A percentile compares a stretch with the other conserved stretches of the same genome.
Evolutionary conservation across 2,329 filamentous ascomycete genomes (phyloP).

Genomic region (Trichoderma polysporum): DNA sequence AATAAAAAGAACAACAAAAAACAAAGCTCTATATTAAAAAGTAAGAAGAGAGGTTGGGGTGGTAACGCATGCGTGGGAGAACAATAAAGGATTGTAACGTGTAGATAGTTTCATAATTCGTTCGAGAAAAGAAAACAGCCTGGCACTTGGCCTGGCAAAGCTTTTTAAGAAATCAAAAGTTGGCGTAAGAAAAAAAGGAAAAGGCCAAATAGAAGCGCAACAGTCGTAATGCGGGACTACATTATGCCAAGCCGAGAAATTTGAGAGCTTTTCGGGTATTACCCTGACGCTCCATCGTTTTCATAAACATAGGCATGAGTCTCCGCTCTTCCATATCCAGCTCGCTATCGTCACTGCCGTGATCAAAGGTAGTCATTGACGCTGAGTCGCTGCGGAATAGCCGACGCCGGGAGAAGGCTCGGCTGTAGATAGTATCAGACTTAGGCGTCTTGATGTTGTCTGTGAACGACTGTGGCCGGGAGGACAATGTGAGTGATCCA

Average conservation of each 20-base stretch:
- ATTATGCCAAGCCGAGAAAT: slow-evolving; percentile 47
- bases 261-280: slow-evolving; percentile 54
- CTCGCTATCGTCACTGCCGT: slow-evolving; percentile 40
- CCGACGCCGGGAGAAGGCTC: slow-evolving; percentile 30
- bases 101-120: slow-evolving; percentile 16
- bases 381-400: slow-evolving; percentile 27
- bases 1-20: background rate
- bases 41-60: background rate
- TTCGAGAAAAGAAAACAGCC: background rate
- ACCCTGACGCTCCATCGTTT: slow-evolving; percentile 37
- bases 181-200: background rate
- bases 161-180: background rate
- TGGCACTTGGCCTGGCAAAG: background rate
- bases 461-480: slow-evolving; percentile 20
- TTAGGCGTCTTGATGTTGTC: slow-evolving; percentile 32
- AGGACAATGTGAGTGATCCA: slow-evolving; percentile 13
- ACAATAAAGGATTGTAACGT: background rate
- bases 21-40: background rate
- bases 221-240: background rate
- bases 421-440: slow-evolving; percentile 33
- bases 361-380: slow-evolving; percentile 39
- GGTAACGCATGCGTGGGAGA: background rate
- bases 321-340: slow-evolving; percentile 50
- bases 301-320: slow-evolving; percentile 52
- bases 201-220: background rate